Conservation (phyloP, 1,284 basidiomycete genomes). For the Marasmius oreades region DNA sequence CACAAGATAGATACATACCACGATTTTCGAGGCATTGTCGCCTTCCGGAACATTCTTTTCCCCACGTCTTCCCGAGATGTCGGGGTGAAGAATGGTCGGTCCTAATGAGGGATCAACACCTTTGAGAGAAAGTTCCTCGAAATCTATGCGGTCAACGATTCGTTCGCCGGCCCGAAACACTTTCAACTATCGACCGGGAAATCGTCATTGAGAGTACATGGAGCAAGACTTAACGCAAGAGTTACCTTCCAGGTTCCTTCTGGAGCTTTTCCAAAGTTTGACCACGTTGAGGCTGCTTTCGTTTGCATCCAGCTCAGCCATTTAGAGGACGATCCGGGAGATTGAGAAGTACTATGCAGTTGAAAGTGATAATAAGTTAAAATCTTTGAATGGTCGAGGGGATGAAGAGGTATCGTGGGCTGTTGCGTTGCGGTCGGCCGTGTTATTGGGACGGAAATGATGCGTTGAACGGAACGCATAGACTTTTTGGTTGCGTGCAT, state of each 20-base stretch:
- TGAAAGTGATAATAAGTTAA: slow-evolving; percentile 44
- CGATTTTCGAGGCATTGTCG: background rate
- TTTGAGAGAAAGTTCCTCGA: slow-evolving; percentile 72
- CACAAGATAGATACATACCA: background rate
- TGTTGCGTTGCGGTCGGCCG: slow-evolving; percentile 16
- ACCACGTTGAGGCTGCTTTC: slow-evolving; percentile 58
- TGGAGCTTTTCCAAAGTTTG: slow-evolving; percentile 58
- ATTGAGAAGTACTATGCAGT: slow-evolving; percentile 18
- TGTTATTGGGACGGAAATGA: slow-evolving; percentile 37
- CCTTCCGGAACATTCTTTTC: slow-evolving; percentile 13
- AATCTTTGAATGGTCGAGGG: slow-evolving; percentile 1
- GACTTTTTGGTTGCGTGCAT: background rate
- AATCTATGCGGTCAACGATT: slow-evolving; percentile 66
- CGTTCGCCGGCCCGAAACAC: slow-evolving; percentile 62
- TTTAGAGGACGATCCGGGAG: slow-evolving; percentile 18
- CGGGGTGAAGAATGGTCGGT: slow-evolving; percentile 34
- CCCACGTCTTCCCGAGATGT: slow-evolving; percentile 12
- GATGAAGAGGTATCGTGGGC: background rate
- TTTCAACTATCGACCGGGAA: slow-evolving; percentile 40
- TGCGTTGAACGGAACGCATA: slow-evolving; percentile 27
- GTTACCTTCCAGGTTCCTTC: slow-evolving; percentile 66
- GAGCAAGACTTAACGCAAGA: background rate
- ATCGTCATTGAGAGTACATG: background rate
- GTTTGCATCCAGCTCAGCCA: slow-evolving; percentile 40
- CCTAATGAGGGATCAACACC: slow-evolving; percentile 65